These are phyloP conservation scores for Cryptococcus sp. DNA, from an alignment of 1,284 basidiomycete genomes.

Conservation along the genomic window DNA sequence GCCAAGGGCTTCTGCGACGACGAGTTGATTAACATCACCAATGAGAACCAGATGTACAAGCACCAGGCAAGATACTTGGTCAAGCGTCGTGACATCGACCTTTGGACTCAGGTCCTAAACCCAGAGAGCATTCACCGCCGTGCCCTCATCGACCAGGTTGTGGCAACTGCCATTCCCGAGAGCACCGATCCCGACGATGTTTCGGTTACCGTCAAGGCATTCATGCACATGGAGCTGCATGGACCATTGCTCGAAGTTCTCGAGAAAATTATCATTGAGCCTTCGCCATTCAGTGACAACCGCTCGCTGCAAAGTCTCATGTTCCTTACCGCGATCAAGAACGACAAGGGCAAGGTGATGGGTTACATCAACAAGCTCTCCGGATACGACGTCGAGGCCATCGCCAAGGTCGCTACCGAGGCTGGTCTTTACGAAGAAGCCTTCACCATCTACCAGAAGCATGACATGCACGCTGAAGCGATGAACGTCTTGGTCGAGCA, in stretches of 20 bases:
- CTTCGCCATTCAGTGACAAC: constrained; percentile 97
- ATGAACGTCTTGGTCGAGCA: constrained; percentile 99
- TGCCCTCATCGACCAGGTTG: constrained; percentile 92
- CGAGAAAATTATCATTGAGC: constrained; percentile 98
- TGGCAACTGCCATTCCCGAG: constrained; percentile 93
- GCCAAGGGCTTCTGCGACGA: constrained; percentile 99
- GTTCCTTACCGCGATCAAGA: constrained; percentile 92
- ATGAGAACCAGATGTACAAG: constrained; percentile 99
- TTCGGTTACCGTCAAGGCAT: constrained; percentile 97
- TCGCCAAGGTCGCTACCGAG: constrained; percentile 95
- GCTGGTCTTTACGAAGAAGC: constrained; percentile 97
- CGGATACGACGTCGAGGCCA: constrained; percentile 93
- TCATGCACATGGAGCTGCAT: constrained; percentile 95
- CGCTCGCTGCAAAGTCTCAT: constrained; percentile 92
- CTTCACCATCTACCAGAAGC: constrained; percentile 93
- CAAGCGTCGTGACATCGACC: constrained; percentile 90
- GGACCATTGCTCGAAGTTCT: constrained; percentile 96
- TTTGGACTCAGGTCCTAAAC: constrained; percentile 94
- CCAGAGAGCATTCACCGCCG: constrained; percentile 90
- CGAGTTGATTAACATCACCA: constrained; percentile 94
- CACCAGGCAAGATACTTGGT: constrained; percentile 98
- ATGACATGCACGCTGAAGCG: constrained; percentile 87
- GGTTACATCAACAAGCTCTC: constrained; percentile 97
- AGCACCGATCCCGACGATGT: constrained; percentile 98
- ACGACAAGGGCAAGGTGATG: constrained; percentile 98